Conservation (phyloP, 305 asterid species). For the Rubia occidens region DNA sequence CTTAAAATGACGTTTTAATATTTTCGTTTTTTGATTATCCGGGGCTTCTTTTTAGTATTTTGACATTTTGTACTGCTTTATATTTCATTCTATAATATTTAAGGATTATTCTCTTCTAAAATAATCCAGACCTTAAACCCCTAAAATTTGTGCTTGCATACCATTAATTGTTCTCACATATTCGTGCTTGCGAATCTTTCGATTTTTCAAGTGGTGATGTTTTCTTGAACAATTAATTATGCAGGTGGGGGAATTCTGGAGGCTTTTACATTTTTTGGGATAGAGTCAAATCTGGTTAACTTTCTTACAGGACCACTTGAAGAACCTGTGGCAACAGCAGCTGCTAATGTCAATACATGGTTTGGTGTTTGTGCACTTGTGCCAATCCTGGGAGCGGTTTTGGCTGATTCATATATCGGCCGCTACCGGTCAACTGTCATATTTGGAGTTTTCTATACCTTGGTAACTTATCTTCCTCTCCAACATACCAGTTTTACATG, state of each 20-base stretch:
- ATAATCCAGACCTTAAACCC: no score
- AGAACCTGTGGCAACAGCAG: constrained; percentile 10
- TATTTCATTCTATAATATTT: no score
- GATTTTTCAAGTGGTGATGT: not conserved
- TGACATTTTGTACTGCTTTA: no score
- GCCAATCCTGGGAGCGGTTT: not conserved
- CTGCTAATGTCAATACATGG: constrained; percentile 14
- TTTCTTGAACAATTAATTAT: not conserved
- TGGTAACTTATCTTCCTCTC: not conserved
- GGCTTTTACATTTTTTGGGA: constrained; percentile 10
- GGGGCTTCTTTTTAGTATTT: no score
- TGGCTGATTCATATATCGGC: constrained; percentile 9
- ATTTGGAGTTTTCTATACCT: not conserved
- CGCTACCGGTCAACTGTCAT: not conserved
- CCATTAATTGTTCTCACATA: no score
- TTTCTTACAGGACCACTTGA: constrained; percentile 10
- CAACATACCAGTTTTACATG: not conserved
- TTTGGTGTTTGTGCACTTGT: not conserved
- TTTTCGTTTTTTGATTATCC: no score
- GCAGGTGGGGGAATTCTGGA: constrained; percentile 12
- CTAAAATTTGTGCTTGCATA: no score
- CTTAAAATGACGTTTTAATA: no score
- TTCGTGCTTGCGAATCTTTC: no score
- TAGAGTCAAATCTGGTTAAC: constrained; percentile 7
- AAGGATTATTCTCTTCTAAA: no score